These are phyloP conservation scores for Hyphopichia khmerensis DNA, from an alignment of 1,139 yeast species.

Conservation along the genomic window DNA sequence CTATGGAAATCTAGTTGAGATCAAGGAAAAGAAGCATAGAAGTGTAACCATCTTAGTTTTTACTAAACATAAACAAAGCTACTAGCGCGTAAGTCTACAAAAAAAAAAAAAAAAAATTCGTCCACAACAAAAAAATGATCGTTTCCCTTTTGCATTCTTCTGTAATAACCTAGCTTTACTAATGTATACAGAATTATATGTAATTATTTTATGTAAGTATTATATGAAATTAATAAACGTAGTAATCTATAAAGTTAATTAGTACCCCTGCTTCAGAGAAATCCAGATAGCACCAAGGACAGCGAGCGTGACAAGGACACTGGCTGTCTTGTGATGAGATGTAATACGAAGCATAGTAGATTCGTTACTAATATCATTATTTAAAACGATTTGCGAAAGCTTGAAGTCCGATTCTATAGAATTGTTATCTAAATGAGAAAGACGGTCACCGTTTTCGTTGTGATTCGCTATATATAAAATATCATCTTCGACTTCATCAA, in stretches of 20 bases:
- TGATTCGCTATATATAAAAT: conserved; percentile 35
- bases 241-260: no score
- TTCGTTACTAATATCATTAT: neutral
- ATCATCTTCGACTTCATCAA: conserved; percentile 56
- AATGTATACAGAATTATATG: no score
- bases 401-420: neutral
- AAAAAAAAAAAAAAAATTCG: no score
- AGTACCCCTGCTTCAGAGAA: neutral
- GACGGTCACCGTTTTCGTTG: conserved; percentile 17
- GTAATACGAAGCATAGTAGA: neutral
- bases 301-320: neutral
- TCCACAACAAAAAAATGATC: neutral
- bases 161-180: no score
- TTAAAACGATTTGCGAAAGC: neutral
- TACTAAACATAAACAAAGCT: neutral
- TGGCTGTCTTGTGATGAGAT: neutral
- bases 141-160: no score
- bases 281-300: conserved; percentile 2
- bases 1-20: no score
- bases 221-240: no score
- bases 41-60: no score
- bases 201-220: no score
- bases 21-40: neutral
- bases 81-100: neutral
- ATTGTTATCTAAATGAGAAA: neutral